Conservation (phyloP, 371 early-diverging fungal species). For the Mortierella sp. region DNA sequence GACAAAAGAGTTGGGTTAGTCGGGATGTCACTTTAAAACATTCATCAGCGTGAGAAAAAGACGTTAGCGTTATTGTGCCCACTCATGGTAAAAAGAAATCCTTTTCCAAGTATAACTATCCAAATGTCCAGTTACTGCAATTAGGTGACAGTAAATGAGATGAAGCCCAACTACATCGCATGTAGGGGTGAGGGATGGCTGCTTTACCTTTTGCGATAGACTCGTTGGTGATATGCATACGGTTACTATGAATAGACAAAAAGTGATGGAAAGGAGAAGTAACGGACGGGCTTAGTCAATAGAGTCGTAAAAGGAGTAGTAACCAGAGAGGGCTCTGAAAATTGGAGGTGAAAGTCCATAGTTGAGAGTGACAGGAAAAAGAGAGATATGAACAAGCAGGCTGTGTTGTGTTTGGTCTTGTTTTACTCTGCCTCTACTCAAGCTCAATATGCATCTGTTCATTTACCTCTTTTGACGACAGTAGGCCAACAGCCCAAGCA, state of each 20-base stretch:
- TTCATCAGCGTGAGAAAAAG: not conserved
- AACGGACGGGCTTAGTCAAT: conserved; percentile 2
- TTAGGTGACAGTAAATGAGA: not conserved
- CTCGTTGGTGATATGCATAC: conserved; percentile 53
- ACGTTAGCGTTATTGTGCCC: not conserved
- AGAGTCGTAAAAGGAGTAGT: not conserved
- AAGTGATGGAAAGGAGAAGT: not conserved
- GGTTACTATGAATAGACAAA: conserved; percentile 30
- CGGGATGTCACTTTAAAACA: conserved; percentile 23
- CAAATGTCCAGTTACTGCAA: not conserved
- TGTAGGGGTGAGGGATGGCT: not conserved
- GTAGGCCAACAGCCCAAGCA: conserved; percentile 54
- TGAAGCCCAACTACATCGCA: not conserved
- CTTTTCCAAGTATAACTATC: not conserved
- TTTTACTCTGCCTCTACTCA: no score
- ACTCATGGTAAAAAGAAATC: not conserved
- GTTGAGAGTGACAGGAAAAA: not conserved
- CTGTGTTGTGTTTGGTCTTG: not conserved
- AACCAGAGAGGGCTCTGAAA: conserved; percentile 3
- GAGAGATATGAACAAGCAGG: not conserved
- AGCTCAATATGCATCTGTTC: no score
- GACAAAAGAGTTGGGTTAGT: not conserved
- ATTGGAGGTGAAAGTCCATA: not conserved
- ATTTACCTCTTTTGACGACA: conserved; percentile 56
- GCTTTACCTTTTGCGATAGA: conserved; percentile 55